Percentiles rank a stretch among this genome's conserved stretches.
These are phyloP conservation scores for Spinellus fusiger DNA, from an alignment of 192 early-diverging fungal species.

Conservation along the genomic window DNA sequence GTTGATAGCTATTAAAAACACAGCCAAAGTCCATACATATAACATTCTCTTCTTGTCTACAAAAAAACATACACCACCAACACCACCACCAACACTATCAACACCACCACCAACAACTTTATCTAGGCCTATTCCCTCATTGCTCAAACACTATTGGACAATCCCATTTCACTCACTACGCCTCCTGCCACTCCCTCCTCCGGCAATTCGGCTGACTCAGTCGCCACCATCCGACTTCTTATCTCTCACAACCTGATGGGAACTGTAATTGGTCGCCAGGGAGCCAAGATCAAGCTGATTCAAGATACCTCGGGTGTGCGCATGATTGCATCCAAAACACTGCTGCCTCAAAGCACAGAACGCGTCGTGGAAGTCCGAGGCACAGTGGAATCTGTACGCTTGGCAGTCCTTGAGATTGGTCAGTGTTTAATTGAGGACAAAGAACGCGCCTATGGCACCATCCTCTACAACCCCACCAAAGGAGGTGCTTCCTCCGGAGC, in stretches of 20 bases:
- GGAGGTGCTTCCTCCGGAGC: neutral
- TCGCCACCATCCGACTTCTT: constrained; percentile 74
- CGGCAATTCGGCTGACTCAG: constrained; percentile 33
- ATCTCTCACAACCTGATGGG: constrained; percentile 90
- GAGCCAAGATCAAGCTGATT: constrained; percentile 92
- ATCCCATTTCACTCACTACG: constrained; percentile 52
- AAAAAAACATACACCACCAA: neutral
- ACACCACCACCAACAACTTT: too few species aligned
- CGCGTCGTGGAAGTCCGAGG: constrained; percentile 87
- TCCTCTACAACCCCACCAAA: constrained; percentile 75
- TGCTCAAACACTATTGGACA: constrained; percentile 70
- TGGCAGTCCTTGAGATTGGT: constrained; percentile 82
- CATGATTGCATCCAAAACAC: constrained; percentile 84
- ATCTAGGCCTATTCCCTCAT: constrained; percentile 77
- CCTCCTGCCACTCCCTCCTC: constrained; percentile 46
- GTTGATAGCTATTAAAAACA: neutral
- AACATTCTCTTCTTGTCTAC: neutral
- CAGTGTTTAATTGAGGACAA: constrained; percentile 80
- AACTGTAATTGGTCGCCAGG: constrained; percentile 90
- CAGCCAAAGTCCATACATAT: neutral
- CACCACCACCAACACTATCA: neutral
- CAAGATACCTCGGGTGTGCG: constrained; percentile 85
- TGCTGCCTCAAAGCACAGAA: constrained; percentile 91
- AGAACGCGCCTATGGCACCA: constrained; percentile 76
- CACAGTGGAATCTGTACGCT: constrained; percentile 73